phyloP scores from a whole-genome alignment of 1,139 yeast species.

The Yamadazyma trypodendri region DNA sequence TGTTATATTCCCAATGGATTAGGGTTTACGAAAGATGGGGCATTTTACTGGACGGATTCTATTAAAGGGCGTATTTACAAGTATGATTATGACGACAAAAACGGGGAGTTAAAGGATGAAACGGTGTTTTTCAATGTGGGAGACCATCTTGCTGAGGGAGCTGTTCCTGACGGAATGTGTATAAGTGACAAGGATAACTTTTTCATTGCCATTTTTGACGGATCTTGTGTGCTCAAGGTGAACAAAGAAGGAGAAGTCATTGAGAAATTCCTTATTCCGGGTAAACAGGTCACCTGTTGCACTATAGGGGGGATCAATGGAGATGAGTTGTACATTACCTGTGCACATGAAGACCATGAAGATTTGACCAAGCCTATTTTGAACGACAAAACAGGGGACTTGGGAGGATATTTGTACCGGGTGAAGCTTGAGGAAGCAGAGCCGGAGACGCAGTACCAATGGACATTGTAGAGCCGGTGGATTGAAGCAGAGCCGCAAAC shows the following conservation, averaged over 20 bases:
- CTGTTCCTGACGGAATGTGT: conserved; percentile 84
- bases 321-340: conserved; percentile 65
- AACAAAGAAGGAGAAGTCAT: conserved; percentile 51
- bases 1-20: conserved; percentile 74
- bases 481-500: no score
- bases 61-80: conserved; percentile 56
- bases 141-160: conserved; percentile 23
- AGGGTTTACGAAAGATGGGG: conserved; percentile 56
- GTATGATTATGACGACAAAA: conserved; percentile 54
- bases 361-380: conserved; percentile 34
- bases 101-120: conserved; percentile 47
- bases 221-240: conserved; percentile 54
- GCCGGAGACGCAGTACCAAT: conserved; percentile 27
- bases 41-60: conserved; percentile 74
- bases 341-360: conserved; percentile 53
- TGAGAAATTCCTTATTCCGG: conserved; percentile 58
- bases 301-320: conserved; percentile 63
- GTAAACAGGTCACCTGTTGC: conserved; percentile 64
- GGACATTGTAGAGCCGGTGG: conserved; percentile 23
- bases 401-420: conserved; percentile 49
- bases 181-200: conserved; percentile 61
- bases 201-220: conserved; percentile 69
- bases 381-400: conserved; percentile 42
- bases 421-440: conserved; percentile 21
- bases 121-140: conserved; percentile 40